Base-by-base conservation (phyloP, 768 basidiomycete species). In the Pleurotus citrinopileatus region DNA sequence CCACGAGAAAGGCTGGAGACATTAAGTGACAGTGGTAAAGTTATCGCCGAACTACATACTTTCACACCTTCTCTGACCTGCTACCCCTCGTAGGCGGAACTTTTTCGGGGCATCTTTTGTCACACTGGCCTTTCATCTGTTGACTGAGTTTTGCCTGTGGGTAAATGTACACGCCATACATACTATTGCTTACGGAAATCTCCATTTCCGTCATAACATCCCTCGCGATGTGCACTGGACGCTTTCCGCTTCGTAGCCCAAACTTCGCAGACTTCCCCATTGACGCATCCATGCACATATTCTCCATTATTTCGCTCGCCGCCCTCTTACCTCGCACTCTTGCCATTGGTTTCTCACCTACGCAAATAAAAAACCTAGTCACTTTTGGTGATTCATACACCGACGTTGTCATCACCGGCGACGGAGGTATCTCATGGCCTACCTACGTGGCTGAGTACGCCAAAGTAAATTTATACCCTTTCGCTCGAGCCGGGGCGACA, bases 371-470 rank as follows among this genome's bases (percentile, higher is more conserved):
- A 63, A 78, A 80, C 55, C 72, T 87, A 12, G 85, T 83, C 51
- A 84, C 83, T 0, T 88, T 87, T 54, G 85, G 86, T 3, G 85
- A 87, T 66, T 81, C 79, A 46, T 86, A 83, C 60, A 83, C 82
- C 0, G 85, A 87, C 55, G 64, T 79, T 1, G 76, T 74, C 6
- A 55, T 57, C 29, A 57, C 68, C 13, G 71, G 71, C 0, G 72
- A 76, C 52, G 73, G 74, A 7, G 80, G 77, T 2, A 74, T 71
- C 3, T 68, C 81, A 10, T 87, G 86, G 86, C 85, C 86, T 1
- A 71, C 77, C 0, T 86, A 82, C 56, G 81, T 77, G 1, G 77
- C 82, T 2, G 74, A 70, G 19, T 84, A 84, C 53, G 78, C 82
- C 0, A 62, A 73, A 17, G 74, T 82, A 46, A 66, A 71, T 23